These are phyloP conservation scores for Colletotrichum somersetense DNA, from an alignment of 2,329 filamentous ascomycete species.

Conservation along the genomic window DNA sequence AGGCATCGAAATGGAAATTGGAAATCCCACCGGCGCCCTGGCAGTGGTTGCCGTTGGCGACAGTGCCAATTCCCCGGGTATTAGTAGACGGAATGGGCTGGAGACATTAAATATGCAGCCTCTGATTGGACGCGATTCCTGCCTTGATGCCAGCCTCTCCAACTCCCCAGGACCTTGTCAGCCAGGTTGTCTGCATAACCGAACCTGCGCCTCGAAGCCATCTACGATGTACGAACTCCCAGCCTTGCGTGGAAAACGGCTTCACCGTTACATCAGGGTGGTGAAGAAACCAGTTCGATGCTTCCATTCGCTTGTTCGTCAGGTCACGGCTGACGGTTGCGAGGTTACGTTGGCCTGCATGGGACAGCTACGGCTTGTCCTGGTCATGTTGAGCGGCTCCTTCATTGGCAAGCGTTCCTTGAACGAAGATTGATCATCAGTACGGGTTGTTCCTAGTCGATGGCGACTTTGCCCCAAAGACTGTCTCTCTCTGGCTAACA, in stretches of 20 bases:
- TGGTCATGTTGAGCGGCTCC: neutral
- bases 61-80: constrained; percentile 16
- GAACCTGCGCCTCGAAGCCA: constrained; percentile 7
- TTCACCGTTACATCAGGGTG: constrained; percentile 10
- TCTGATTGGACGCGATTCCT: constrained; percentile 23
- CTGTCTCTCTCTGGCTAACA: neutral
- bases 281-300: neutral
- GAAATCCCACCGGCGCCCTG: constrained; percentile 11
- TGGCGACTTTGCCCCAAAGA: neutral
- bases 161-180: constrained; percentile 6
- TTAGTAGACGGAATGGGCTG: constrained; percentile 9
- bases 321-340: too few relatives aligned
- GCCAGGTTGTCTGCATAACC: constrained; percentile 26
- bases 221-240: constrained; percentile 10
- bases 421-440: neutral
- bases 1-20: constrained; percentile 35
- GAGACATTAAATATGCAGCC: constrained; percentile 11
- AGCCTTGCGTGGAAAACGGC: neutral
- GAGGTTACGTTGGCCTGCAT: neutral
- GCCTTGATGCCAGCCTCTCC: neutral
- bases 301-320: neutral
- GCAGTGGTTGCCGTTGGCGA: constrained; percentile 28
- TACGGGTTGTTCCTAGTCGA: neutral
- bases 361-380: neutral
- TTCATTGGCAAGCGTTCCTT: neutral